These are phyloP conservation scores for Chamaecyparis obtusa DNA, from an alignment of 75 land plant genomes.

Conservation along the genomic window DNA sequence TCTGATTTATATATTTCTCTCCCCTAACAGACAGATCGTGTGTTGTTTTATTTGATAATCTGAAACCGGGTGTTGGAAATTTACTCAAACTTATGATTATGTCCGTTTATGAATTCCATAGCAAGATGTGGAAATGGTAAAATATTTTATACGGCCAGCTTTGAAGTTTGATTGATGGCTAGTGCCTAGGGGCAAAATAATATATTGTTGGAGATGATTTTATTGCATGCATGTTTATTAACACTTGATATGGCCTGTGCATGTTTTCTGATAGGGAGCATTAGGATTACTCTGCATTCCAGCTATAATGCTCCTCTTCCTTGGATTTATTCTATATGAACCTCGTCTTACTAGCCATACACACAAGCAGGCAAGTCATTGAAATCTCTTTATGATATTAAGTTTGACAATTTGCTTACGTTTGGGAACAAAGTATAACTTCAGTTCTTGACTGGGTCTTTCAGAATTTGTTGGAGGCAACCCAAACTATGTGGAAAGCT, in stretches of 20 bases:
- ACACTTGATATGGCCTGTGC: not conserved
- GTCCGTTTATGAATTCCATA: not conserved
- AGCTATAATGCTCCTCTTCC: slow-evolving; percentile 31
- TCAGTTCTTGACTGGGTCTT: slow-evolving; percentile 6
- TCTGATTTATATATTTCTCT: not conserved
- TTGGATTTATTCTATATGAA: slow-evolving; percentile 63
- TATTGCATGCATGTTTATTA: not conserved
- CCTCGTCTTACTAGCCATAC: slow-evolving; percentile 11
- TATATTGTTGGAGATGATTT: not conserved
- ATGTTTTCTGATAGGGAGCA: slow-evolving; percentile 32
- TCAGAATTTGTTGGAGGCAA: slow-evolving; percentile 32
- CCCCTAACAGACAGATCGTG: not conserved
- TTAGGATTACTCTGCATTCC: slow-evolving; percentile 45
- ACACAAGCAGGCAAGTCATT: slow-evolving; percentile 11
- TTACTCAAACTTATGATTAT: not conserved
- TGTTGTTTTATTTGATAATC: not conserved
- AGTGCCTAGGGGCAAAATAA: not conserved
- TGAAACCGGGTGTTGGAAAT: not conserved
- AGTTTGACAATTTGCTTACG: not conserved
- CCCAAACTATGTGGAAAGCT: slow-evolving; percentile 44
- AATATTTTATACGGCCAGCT: not conserved
- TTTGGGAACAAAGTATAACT: not conserved
- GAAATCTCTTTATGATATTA: slow-evolving; percentile 12
- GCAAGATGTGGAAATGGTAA: slow-evolving; percentile 1
- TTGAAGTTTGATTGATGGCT: slow-evolving; percentile 3